Evolutionary conservation across 495 filamentous ascomycete genomes (phyloP).

Genomic region (Bacidia gigantensis): DNA sequence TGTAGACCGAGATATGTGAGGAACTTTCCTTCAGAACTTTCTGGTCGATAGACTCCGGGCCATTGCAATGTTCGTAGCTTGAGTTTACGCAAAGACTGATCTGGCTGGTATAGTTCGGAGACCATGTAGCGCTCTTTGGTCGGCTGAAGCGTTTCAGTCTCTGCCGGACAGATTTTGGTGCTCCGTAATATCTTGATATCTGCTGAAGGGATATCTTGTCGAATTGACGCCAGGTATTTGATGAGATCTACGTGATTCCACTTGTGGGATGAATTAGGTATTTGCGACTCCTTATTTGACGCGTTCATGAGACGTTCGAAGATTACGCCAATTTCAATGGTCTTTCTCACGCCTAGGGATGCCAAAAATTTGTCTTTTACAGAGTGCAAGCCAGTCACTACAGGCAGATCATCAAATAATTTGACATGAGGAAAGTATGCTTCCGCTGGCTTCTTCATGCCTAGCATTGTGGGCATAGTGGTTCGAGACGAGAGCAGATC

Average conservation of each 20-base stretch:
- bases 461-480: constrained; percentile 79
- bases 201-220: constrained; percentile 71
- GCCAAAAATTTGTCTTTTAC: constrained; percentile 82
- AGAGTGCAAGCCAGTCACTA: constrained; percentile 53
- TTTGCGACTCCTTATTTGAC: constrained; percentile 19
- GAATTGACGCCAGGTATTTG: constrained; percentile 79
- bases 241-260: constrained; percentile 94
- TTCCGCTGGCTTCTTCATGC: constrained; percentile 76
- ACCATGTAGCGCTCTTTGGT: constrained; percentile 53
- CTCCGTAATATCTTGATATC: constrained; percentile 68
- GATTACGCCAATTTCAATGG: constrained; percentile 83
- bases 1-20: constrained; percentile 56
- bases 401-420: constrained; percentile 84
- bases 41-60: constrained; percentile 50
- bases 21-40: constrained; percentile 59
- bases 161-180: constrained; percentile 70
- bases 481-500: constrained; percentile 49
- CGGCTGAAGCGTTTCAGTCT: constrained; percentile 37
- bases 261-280: constrained; percentile 29
- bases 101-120: constrained; percentile 76
- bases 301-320: constrained; percentile 68
- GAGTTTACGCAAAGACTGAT: constrained; percentile 50
- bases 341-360: constrained; percentile 65
- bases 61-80: constrained; percentile 72
- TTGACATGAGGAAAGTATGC: constrained; percentile 89